Conservation (phyloP, 352 stramenopile genomes). For the Globisporangium abappressorium region DNA sequence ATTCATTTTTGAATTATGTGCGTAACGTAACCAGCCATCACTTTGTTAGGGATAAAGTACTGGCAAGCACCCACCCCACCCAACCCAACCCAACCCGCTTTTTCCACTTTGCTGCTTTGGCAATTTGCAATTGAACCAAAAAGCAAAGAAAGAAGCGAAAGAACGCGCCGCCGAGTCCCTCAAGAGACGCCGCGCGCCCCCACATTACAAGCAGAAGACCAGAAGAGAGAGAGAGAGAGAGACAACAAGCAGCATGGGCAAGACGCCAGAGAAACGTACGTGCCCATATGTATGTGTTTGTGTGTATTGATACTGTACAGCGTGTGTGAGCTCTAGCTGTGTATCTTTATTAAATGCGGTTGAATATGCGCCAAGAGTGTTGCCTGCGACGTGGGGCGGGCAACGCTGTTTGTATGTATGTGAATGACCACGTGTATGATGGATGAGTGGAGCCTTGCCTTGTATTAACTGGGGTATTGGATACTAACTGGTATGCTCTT, state of each 20-base stretch:
- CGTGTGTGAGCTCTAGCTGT: neutral
- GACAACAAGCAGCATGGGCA: constrained; percentile 32
- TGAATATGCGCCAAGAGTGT: too few relatives aligned
- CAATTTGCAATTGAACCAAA: neutral
- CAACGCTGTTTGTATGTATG: neutral
- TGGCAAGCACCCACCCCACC: neutral
- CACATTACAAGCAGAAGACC: neutral
- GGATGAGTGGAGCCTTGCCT: neutral
- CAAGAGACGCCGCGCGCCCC: constrained; percentile 14
- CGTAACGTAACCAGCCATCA: too few relatives aligned
- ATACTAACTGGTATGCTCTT: neutral
- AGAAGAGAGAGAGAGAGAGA: neutral
- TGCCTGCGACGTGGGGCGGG: neutral
- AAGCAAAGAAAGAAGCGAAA: neutral
- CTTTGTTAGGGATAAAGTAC: too few relatives aligned
- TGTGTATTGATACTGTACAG: constrained; percentile 2
- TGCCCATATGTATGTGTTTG: neutral
- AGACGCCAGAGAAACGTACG: constrained; percentile 42
- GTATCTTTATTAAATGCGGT: neutral
- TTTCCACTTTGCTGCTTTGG: neutral
- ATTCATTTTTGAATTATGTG: too few relatives aligned
- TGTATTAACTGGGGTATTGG: neutral
- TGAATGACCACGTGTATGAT: neutral
- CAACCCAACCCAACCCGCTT: neutral
- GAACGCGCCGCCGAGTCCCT: constrained; percentile 1